These are phyloP conservation scores for Leptodermis oblonga DNA, from an alignment of 257 asterid genomes.

Conservation along the genomic window DNA sequence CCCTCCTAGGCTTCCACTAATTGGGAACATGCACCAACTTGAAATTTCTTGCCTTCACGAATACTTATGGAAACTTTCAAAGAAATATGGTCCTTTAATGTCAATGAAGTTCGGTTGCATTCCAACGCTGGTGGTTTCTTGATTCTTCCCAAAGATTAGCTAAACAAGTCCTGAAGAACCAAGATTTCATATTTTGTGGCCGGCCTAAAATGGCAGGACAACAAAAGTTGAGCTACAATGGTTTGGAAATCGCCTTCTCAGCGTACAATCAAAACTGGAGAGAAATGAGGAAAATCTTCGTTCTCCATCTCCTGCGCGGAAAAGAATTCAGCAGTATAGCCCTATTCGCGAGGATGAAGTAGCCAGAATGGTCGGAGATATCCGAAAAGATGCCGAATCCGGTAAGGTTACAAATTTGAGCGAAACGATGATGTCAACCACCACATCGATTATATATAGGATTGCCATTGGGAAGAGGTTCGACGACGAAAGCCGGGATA, in stretches of 20 bases:
- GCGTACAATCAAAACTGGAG: neutral
- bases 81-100: neutral
- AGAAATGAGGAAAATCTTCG: neutral
- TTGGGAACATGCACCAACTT: neutral
- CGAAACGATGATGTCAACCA: neutral
- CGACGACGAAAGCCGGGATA: neutral
- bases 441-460: neutral
- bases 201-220: neutral
- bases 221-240: neutral
- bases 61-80: neutral
- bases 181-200: neutral
- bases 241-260: neutral
- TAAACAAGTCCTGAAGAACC: neutral
- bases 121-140: neutral
- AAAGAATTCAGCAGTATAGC: neutral
- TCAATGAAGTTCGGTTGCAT: neutral
- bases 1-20: neutral
- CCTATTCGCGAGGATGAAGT: neutral
- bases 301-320: neutral
- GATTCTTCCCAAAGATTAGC: neutral
- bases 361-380: neutral
- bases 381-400: neutral
- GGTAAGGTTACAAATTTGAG: neutral
- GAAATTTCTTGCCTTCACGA: neutral
- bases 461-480: neutral